Conservation (phyloP, 176 grass and related monocot species). For the Triticum dicoccoides region DNA sequence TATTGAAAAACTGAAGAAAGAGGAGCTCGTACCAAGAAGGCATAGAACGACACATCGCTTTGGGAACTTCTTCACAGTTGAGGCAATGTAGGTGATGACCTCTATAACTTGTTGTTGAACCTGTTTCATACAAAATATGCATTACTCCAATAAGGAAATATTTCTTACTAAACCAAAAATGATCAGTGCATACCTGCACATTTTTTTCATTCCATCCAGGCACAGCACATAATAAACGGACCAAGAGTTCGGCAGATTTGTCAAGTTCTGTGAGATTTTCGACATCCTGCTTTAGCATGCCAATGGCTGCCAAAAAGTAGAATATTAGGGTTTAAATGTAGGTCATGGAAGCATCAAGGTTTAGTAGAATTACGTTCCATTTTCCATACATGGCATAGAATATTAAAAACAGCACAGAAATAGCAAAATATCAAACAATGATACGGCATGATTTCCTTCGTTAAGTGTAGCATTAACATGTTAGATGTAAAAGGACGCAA, state of each 20-base stretch:
- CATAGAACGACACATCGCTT: slow-evolving; percentile 92
- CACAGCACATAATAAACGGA: slow-evolving; percentile 90
- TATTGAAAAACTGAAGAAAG: slow-evolving; percentile 12
- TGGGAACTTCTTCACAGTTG: slow-evolving; percentile 81
- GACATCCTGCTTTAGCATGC: slow-evolving; percentile 77
- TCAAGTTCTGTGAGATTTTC: slow-evolving; percentile 78
- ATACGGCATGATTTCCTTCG: neutral
- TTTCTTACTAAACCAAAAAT: slow-evolving; percentile 6
- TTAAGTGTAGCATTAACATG: neutral
- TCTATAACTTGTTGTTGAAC: slow-evolving; percentile 98
- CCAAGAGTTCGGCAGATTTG: slow-evolving; percentile 73
- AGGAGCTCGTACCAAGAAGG: slow-evolving; percentile 57
- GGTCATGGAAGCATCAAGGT: neutral
- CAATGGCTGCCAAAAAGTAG: slow-evolving; percentile 62
- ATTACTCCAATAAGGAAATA: slow-evolving; percentile 23
- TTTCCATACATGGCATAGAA: neutral
- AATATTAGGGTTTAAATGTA: slow-evolving; percentile 15
- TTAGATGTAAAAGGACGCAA: neutral
- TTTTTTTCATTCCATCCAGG: slow-evolving; percentile 98
- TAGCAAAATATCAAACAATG: neutral
- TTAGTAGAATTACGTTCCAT: neutral
- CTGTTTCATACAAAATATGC: slow-evolving; percentile 52
- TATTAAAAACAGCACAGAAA: neutral
- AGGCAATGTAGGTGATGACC: slow-evolving; percentile 73
- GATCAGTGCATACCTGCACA: slow-evolving; percentile 66